Evolutionary conservation across 2,329 filamentous ascomycete genomes (phyloP), one percentile per base, ranked within the genome.

Genomic region (Fusarium brachygibbosum): DNA sequence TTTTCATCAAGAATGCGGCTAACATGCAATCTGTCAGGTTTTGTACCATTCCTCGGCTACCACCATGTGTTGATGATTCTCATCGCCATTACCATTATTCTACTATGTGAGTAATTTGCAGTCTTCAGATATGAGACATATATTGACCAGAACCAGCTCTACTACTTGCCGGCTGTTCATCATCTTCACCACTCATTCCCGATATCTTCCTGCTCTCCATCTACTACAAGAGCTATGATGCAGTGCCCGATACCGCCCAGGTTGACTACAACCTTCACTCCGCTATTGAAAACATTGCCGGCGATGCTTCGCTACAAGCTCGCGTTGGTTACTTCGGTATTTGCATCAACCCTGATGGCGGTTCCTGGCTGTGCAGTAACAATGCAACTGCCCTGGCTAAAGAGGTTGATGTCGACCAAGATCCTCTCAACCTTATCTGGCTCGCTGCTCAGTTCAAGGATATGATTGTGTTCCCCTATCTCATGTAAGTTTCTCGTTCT

Each of bases 241-340:
- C 96, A 5, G 84, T 87, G 29, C 95, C 95, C 72, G 90, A 93
- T 74, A 92, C 93, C 7, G 87, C 95, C 12, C 95, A 98, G 82
- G 94, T 97, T 72, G 90, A 97, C 79, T 97, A 97, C 66, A 93
- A 91, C 61, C 91, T 96, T 63, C 91, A 93, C 68, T 89, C 89
- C 17, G 93, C 94, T 59, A 96, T 98, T 74, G 87, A 90, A 66
- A 97, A 96, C 81, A 97, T 99, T 67, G 95, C 97, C 60, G 93
- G 93, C 54, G 85, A 88, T 72, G 94, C 96, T 14, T 87, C 89
- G 63, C 85, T 99, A 49, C 93, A 97, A 79, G 94, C 96, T 28
- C 91, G 96, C 59, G 96, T 99, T 31, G 96, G 96, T 71, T 99
- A 97, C 84, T 99, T 99, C 76, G 96, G 96, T 73, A 97, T 99